Percentiles rank a stretch among this genome's conserved stretches.
Evolutionary conservation across 768 basidiomycete genomes (phyloP).

Genomic region (Macrolepiota albuminosa): DNA sequence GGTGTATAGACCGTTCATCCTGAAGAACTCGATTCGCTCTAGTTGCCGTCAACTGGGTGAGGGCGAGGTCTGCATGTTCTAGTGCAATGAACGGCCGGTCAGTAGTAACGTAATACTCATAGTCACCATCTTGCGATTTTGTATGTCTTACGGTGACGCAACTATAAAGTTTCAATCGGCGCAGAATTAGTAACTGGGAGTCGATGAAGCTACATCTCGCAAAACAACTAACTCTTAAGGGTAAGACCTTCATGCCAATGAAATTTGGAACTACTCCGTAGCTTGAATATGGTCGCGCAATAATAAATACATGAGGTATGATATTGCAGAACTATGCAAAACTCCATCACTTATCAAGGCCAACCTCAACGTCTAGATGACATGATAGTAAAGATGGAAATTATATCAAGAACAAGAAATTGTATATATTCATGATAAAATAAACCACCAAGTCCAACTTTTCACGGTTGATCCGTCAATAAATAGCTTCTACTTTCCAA

Average conservation of each 20-base stretch:
- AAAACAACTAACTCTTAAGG: no score
- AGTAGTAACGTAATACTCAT: background rate
- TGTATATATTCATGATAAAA: background rate
- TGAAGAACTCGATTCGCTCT: background rate
- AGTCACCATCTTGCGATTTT: background rate
- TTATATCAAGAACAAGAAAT: background rate
- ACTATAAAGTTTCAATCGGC: background rate
- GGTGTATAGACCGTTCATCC: background rate
- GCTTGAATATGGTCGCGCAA: background rate
- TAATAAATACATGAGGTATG: no score
- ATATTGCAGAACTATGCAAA: no score
- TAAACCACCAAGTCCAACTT: background rate
- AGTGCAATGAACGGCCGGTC: background rate
- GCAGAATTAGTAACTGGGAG: background rate
- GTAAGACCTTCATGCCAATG: no score
- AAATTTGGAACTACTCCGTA: background rate
- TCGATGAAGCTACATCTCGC: no score
- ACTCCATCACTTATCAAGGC: background rate
- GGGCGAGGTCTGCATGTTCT: background rate
- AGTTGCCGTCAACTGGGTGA: background rate
- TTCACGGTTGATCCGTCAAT: background rate
- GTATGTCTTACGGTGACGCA: background rate
- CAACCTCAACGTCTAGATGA: background rate
- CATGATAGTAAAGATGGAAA: no score
- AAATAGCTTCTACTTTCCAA: conserved; percentile 2